Evolutionary conservation across 768 basidiomycete species (phyloP).

Genomic region (Serendipita sp.): DNA sequence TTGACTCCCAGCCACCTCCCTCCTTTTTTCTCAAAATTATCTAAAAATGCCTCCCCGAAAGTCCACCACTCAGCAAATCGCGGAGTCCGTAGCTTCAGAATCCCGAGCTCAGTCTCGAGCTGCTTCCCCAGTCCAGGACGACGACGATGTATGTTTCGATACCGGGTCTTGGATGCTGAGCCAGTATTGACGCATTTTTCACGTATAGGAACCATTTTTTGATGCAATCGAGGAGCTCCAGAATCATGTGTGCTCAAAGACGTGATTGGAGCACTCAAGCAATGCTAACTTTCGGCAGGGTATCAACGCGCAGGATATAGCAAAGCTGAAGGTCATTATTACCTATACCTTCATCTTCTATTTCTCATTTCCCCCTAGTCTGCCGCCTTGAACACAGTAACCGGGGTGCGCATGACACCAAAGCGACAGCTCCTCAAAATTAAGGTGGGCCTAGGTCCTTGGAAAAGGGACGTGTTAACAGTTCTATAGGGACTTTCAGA

Average conservation of each 20-base stretch:
- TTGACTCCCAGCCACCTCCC: background rate
- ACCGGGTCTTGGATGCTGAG: background rate
- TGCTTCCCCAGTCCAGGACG: slow-evolving; percentile 22
- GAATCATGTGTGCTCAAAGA: slow-evolving; percentile 37
- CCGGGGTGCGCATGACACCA: slow-evolving; percentile 83
- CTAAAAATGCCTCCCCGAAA: background rate
- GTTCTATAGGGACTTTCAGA: slow-evolving; percentile 72
- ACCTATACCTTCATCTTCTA: background rate
- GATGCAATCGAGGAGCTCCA: slow-evolving; percentile 75
- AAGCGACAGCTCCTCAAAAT: slow-evolving; percentile 82
- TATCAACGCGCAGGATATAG: slow-evolving; percentile 88
- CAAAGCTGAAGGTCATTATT: slow-evolving; percentile 64
- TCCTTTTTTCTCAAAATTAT: background rate
- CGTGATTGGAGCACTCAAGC: slow-evolving; percentile 2
- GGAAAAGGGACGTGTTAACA: background rate
- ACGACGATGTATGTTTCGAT: slow-evolving; percentile 24
- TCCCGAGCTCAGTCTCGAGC: slow-evolving; percentile 11
- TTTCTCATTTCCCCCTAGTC: slow-evolving; percentile 25
- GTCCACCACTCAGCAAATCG: background rate
- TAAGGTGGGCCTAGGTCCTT: slow-evolving; percentile 37
- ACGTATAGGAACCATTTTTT: slow-evolving; percentile 39
- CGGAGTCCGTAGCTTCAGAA: slow-evolving; percentile 1
- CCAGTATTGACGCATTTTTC: background rate
- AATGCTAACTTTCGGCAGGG: slow-evolving; percentile 34
- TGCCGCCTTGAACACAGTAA: slow-evolving; percentile 69